Evolutionary conservation across 1,139 yeast genomes (phyloP).

Genomic region (Pichia norvegensis): DNA sequence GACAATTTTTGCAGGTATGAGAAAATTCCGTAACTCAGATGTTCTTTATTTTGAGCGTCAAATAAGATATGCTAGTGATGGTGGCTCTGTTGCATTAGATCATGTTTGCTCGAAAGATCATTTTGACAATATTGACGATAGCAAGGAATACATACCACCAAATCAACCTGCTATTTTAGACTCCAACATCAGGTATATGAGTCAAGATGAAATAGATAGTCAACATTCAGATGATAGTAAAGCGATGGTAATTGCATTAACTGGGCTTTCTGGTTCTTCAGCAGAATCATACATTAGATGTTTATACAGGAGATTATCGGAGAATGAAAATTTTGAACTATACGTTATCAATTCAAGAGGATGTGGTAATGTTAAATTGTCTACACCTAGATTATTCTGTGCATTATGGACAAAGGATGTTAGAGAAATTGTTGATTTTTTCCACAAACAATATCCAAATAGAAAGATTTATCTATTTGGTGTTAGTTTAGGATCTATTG

Average conservation of each 20-base stretch:
- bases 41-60: slow-evolving; percentile 72
- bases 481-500: slow-evolving; percentile 81
- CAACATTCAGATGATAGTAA: slow-evolving; percentile 28
- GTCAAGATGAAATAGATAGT: slow-evolving; percentile 39
- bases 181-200: slow-evolving; percentile 63
- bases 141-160: slow-evolving; percentile 36
- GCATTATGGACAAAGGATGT: slow-evolving; percentile 73
- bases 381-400: slow-evolving; percentile 67
- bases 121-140: slow-evolving; percentile 35
- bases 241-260: slow-evolving; percentile 66
- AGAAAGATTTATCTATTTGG: slow-evolving; percentile 75
- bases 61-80: slow-evolving; percentile 52
- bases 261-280: slow-evolving; percentile 90
- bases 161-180: slow-evolving; percentile 59
- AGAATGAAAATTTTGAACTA: slow-evolving; percentile 42
- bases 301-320: slow-evolving; percentile 34
- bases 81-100: slow-evolving; percentile 70
- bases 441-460: slow-evolving; percentile 53
- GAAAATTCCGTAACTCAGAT: slow-evolving; percentile 47
- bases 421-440: slow-evolving; percentile 43
- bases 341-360: slow-evolving; percentile 80
- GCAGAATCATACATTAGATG: slow-evolving; percentile 83
- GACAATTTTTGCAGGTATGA: slow-evolving; percentile 60
- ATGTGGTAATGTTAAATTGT: slow-evolving; percentile 73
- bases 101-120: slow-evolving; percentile 49